phyloP scores from a whole-genome alignment of 2,329 filamentous ascomycete species.

The Massarina eburnea region DNA sequence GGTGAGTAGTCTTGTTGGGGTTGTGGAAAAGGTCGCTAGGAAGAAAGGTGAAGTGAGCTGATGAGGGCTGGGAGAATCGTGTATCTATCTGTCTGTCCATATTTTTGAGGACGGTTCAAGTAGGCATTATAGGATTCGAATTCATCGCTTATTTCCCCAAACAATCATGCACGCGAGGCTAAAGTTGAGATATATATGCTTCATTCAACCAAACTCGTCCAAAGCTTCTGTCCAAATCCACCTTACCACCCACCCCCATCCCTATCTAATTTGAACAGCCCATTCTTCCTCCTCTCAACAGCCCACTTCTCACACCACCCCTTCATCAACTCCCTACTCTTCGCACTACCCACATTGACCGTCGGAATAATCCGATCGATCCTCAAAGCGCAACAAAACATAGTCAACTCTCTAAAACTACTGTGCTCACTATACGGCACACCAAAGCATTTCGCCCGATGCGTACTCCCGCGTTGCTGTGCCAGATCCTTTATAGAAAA shows the following conservation, averaged over 20 bases:
- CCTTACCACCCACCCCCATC: constrained; percentile 10
- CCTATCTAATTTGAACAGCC: constrained; percentile 50
- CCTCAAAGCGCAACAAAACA: constrained; percentile 85
- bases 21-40: neutral
- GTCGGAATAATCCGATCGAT: constrained; percentile 93
- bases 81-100: too few relatives aligned
- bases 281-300: constrained; percentile 63
- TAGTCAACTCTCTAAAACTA: constrained; percentile 88
- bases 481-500: constrained; percentile 73
- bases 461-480: constrained; percentile 80
- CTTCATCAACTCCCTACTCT: constrained; percentile 67
- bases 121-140: too few relatives aligned
- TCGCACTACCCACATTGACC: constrained; percentile 76
- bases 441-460: constrained; percentile 82
- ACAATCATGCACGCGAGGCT: too few relatives aligned
- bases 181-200: too few relatives aligned
- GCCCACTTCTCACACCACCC: constrained; percentile 67
- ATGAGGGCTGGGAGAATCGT: too few relatives aligned
- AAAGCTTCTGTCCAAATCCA: neutral
- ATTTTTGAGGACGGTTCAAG: too few relatives aligned
- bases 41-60: neutral
- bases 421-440: constrained; percentile 97
- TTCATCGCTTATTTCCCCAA: too few relatives aligned
- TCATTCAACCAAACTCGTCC: neutral
- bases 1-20: neutral